Evolutionary conservation across 495 filamentous ascomycete genomes (phyloP), one percentile per base, ranked within the genome.

Genomic region (Achaetomiella virescens): DNA sequence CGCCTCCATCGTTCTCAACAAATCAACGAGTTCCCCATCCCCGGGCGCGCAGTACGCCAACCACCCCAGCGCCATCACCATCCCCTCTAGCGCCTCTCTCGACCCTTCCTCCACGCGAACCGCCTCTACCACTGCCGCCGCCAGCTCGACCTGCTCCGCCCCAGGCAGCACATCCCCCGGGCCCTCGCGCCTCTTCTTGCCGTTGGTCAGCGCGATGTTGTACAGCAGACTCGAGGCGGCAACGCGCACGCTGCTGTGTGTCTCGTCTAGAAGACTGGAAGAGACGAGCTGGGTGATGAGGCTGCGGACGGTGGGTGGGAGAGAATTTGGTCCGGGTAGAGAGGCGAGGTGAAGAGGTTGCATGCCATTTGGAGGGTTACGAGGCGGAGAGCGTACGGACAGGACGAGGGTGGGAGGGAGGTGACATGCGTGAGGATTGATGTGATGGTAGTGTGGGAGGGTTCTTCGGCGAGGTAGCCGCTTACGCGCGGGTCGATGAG

Each of bases 401-500:
- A 82, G 1, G 70, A 64, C 8, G 66, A 10, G 0, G 24, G 48
- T 0, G 52, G 36, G 17, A 40, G 47, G 3, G 76, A 59, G 46
- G 78, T 82, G 33, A 84, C 74, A 51, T 83, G 78, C 9, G 77
- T 64, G 29, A 97, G 71, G 6, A 96, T 62, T 10, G 82, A 72
- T 49, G 79, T 62, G 20, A 96, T 72, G 14, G 87, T 89, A 40
- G 67, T 62, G 57, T 87, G 84, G 33, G 73, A 68, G 24, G 71
- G 63, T 61, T 96, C 87, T 70, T 92, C 87, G 14, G 89, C 90
- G 57, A 89, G 91, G 70, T 83, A 93, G 54, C 88, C 85, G 61
- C 87, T 88, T n/a, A 96, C 75, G n/a, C 93, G 82, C 21, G 84
- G 76, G 61, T 98, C 92, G 6, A 87, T 75, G 42, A 95, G 81